Evolutionary conservation across 257 asterid species (phyloP).

Genomic region (Solanum clarkiae): DNA sequence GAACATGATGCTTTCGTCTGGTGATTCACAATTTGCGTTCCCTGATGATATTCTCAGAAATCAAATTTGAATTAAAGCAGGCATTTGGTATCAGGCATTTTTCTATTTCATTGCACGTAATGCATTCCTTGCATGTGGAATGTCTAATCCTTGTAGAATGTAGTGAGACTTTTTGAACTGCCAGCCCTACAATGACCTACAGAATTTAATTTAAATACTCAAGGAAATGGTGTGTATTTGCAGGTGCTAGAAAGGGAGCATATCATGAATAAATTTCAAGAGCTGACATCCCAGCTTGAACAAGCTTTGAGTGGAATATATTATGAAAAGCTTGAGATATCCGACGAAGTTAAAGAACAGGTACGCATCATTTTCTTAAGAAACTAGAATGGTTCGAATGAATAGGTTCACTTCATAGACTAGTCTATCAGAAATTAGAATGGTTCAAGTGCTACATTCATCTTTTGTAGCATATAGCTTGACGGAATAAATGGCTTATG

Average conservation of each 20-base stretch:
- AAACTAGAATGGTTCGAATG: not conserved
- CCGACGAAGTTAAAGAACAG: constrained; percentile 98
- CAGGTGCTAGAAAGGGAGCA: constrained; percentile 91
- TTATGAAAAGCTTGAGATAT: constrained; percentile 72
- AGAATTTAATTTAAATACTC: not conserved
- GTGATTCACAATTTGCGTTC: not conserved
- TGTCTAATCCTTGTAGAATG: not conserved
- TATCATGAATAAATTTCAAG: constrained; percentile 61
- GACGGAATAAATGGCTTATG: not conserved
- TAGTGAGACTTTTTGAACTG: not conserved
- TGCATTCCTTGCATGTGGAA: not conserved
- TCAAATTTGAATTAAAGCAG: not conserved
- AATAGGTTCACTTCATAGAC: not conserved
- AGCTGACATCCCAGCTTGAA: constrained; percentile 71
- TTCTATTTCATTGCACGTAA: not conserved
- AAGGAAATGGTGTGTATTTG: constrained; percentile 6
- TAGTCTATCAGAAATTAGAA: not conserved
- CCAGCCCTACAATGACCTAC: not conserved
- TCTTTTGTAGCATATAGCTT: not conserved
- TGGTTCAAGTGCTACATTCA: not conserved
- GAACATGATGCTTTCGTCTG: not conserved
- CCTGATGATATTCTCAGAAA: not conserved
- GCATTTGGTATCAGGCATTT: not conserved
- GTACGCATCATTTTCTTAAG: constrained; percentile 16
- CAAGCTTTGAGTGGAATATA: constrained; percentile 70